A percentile compares a stretch with the other conserved stretches of the same genome.
phyloP scores from a whole-genome alignment of 768 basidiomycete genomes.

The Xerocomus brunneocitrinus region DNA sequence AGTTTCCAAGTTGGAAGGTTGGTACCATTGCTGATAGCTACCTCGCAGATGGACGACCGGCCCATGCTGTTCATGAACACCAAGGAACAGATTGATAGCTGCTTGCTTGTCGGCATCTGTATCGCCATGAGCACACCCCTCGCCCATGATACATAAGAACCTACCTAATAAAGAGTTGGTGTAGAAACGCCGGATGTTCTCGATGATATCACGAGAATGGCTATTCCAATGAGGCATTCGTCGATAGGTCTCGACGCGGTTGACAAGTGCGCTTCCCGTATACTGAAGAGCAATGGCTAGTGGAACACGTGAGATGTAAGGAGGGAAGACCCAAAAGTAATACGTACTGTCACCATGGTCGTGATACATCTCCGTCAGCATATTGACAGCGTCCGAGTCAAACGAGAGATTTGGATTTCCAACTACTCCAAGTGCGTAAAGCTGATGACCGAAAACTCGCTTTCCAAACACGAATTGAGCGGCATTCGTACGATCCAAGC shows the following conservation, averaged over 20 bases:
- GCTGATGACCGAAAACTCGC: slow-evolving; percentile 88
- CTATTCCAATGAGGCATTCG: slow-evolving; percentile 97
- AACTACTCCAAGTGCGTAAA: slow-evolving; percentile 90
- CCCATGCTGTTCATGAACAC: slow-evolving; percentile 58
- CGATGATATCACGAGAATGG: slow-evolving; percentile 93
- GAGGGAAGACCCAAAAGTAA: not conserved
- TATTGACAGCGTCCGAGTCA: slow-evolving; percentile 92
- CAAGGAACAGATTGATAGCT: slow-evolving; percentile 96
- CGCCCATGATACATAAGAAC: not conserved
- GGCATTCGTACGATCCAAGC: slow-evolving; percentile 92
- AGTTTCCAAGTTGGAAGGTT: slow-evolving; percentile 61
- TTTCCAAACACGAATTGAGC: slow-evolving; percentile 97
- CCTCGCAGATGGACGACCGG: slow-evolving; percentile 50
- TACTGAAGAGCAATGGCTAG: slow-evolving; percentile 93
- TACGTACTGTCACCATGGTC: slow-evolving; percentile 90
- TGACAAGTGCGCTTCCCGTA: slow-evolving; percentile 93
- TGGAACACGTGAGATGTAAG: not conserved
- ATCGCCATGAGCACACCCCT: not conserved
- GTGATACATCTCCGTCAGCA: slow-evolving; percentile 98
- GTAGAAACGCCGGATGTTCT: slow-evolving; percentile 92
- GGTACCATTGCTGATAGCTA: slow-evolving; percentile 85
- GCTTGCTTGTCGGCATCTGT: slow-evolving; percentile 95
- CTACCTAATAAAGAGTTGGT: slow-evolving; percentile 87
- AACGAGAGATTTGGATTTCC: slow-evolving; percentile 81
- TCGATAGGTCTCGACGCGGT: slow-evolving; percentile 92